phyloP scores from a whole-genome alignment of 164 flowering plant genomes.

The Berberis vulgaris region DNA sequence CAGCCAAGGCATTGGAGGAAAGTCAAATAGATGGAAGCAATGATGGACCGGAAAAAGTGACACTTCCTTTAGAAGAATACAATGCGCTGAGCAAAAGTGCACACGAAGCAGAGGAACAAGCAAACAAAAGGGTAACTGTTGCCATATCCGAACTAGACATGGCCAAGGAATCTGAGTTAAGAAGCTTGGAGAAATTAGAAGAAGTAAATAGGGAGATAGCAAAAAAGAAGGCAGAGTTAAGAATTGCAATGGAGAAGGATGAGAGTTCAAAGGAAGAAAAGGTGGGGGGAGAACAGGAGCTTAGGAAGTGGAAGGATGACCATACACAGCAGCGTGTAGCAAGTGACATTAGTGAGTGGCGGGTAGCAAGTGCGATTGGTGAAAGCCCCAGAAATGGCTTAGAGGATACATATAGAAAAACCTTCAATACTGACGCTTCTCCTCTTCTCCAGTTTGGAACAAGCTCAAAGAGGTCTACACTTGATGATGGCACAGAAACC shows the following conservation, averaged over 20 bases:
- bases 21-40: conserved; percentile 44
- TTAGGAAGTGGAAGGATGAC: conserved; percentile 87
- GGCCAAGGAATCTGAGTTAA: conserved; percentile 64
- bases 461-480: no score
- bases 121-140: conserved; percentile 50
- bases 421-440: conserved; percentile 8
- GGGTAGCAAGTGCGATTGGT: conserved; percentile 14
- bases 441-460: conserved; percentile 12
- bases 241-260: conserved; percentile 52
- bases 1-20: conserved; percentile 69
- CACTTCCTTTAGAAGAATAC: conserved; percentile 76
- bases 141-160: conserved; percentile 58
- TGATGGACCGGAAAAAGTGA: conserved; percentile 40
- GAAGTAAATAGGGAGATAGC: conserved; percentile 41
- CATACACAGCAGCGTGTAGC: conserved; percentile 64
- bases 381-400: conserved; percentile 30
- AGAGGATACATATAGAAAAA: conserved; percentile 25
- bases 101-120: conserved; percentile 76
- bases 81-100: conserved; percentile 63
- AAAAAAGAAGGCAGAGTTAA: conserved; percentile 39
- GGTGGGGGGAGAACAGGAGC: conserved; percentile 75
- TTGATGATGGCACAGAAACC: conserved; percentile 18
- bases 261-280: conserved; percentile 83
- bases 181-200: conserved; percentile 53
- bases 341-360: conserved; percentile 25